phyloP scores from a whole-genome alignment of 2,329 filamentous ascomycete species.

The Aotearoamyces nothofagi region DNA sequence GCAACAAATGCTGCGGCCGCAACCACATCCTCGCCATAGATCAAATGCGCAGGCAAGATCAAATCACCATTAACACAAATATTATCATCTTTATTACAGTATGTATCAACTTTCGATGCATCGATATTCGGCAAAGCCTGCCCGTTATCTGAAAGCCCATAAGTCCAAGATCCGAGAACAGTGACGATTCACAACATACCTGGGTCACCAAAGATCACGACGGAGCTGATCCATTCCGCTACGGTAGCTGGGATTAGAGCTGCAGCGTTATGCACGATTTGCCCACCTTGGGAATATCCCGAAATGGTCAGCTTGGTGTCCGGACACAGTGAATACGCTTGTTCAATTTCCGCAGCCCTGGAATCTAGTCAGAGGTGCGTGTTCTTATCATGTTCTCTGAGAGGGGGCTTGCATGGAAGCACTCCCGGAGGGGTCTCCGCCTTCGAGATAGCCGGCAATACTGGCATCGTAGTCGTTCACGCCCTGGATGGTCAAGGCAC shows the following conservation, averaged over 20 bases:
- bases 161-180: too few relatives aligned
- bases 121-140: slow-evolving; percentile 11
- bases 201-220: slow-evolving; percentile 1
- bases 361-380: too few relatives aligned
- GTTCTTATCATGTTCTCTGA: too few relatives aligned
- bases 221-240: background rate
- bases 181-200: too few relatives aligned
- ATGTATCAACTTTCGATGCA: slow-evolving; percentile 22
- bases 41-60: slow-evolving; percentile 24
- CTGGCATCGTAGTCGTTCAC: background rate
- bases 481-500: slow-evolving; percentile 1
- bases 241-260: background rate
- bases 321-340: too few relatives aligned
- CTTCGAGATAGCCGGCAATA: background rate
- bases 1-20: slow-evolving; percentile 23
- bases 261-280: slow-evolving; percentile 2
- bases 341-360: too few relatives aligned
- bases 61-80: slow-evolving; percentile 32
- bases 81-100: slow-evolving; percentile 32
- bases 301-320: slow-evolving; percentile 1
- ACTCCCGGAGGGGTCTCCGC: background rate
- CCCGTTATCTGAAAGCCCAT: slow-evolving; percentile 8
- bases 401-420: background rate
- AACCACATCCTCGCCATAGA: slow-evolving; percentile 22
- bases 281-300: slow-evolving; percentile 2